Evolutionary conservation across 768 basidiomycete genomes (phyloP), one percentile per base, ranked within the genome.

Genomic region (Pulveroboletus sp.): DNA sequence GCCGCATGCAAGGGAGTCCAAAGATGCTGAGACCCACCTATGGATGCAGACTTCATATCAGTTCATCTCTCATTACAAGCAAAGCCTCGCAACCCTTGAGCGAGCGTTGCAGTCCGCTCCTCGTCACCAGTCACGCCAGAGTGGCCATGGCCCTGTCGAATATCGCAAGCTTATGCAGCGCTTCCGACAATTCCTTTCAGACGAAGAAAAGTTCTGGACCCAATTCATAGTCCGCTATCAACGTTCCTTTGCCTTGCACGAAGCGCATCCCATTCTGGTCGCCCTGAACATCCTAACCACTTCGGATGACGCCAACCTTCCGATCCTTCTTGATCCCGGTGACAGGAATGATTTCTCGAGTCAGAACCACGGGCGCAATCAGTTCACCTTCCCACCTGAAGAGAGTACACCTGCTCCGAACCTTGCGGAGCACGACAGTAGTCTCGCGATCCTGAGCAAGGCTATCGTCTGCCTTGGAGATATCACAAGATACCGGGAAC

Each of bases 31-130:
- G 63, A 87, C 79, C 26, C 83, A 87, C 55, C 77, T 95, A 9
- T 95, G 93, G 92, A 89, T 93, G 82, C 86, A 91, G 63, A 94
- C 93, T 0, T 88, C 89, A 31, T 89, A 95, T 68, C 76, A 80
- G 32, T 81, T 92, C 70, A 95, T 95, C 55, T 73, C 85, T 14
- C 75, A 78, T 20, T 94, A 91, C 75, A 93, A 93, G 66, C 78
- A 85, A 54, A 81, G 76, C 40, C 80, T 94, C 60, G 68, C 81
- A 35, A 66, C 73, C 0, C 76, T 91, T 46, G 89, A 93, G 70
- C 80, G 76, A 34, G 68, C 71, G 14, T 67, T 78, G 31, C 76
- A 77, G 67, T 54, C 72, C 57, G 56, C 73, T 66, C 57, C 67
- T 19, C 64, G 68, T 58, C 68, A 56, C 61, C 69, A 70, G 50